A percentile compares a stretch with the other conserved stretches of the same genome.
Conservation (phyloP, 2,329 filamentous ascomycete genomes). For the Xylogone sp. region DNA sequence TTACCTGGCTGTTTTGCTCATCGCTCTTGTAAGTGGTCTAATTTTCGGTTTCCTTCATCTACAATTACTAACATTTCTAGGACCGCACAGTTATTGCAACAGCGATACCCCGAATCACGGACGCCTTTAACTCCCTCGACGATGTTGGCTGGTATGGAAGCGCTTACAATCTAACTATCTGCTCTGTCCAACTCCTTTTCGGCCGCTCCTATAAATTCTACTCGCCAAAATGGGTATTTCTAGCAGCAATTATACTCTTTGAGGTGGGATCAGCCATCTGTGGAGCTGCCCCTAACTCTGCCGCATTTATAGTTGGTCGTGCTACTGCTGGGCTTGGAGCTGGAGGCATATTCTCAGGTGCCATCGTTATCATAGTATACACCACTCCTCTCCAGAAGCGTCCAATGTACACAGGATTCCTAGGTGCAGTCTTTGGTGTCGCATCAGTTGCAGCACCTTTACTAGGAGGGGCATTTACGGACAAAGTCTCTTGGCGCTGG, state of each 20-base stretch:
- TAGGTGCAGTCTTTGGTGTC: constrained; percentile 19
- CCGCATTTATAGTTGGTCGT: constrained; percentile 24
- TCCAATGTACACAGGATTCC: constrained; percentile 9
- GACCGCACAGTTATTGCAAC: constrained; percentile 27
- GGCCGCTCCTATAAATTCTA: constrained; percentile 19
- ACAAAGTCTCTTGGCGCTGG: constrained; percentile 24
- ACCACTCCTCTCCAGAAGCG: constrained; percentile 15
- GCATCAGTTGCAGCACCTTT: constrained; percentile 22
- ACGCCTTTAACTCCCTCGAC: constrained; percentile 28
- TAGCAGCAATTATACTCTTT: constrained; percentile 19
- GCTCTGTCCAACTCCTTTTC: constrained; percentile 15
- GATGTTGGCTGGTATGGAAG: constrained; percentile 32
- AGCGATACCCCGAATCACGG: constrained; percentile 33
- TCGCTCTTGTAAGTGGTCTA: too few relatives aligned
- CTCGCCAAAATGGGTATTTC: constrained; percentile 11
- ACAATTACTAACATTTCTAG: too few relatives aligned
- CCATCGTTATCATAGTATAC: constrained; percentile 17
- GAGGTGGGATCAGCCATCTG: constrained; percentile 24
- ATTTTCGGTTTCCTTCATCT: too few relatives aligned
- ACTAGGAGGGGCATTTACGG: constrained; percentile 34
- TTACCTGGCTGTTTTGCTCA: too few relatives aligned
- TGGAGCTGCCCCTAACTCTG: constrained; percentile 20
- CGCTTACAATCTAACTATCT: constrained; percentile 27
- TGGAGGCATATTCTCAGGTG: constrained; percentile 20
- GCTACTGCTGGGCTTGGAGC: constrained; percentile 22